Conservation (phyloP, 2,329 filamentous ascomycete genomes). For the Gnomoniopsis smithogilvyi region DNA sequence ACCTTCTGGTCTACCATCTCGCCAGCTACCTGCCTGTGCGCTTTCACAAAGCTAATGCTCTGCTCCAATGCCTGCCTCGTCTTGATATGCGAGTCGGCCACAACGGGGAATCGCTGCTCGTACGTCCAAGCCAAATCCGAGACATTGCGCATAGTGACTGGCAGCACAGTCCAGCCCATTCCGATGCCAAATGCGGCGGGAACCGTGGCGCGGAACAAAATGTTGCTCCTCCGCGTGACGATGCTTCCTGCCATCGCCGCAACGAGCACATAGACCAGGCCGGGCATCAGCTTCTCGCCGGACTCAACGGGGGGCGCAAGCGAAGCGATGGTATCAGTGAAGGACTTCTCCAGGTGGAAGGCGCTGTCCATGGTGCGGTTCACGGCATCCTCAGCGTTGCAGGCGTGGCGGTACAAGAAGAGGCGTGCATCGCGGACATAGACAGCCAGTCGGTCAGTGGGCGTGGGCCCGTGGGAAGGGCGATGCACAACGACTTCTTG, state of each 20-base stretch:
- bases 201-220: slow-evolving; percentile 73
- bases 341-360: slow-evolving; percentile 81
- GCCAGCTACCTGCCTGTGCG: slow-evolving; percentile 68
- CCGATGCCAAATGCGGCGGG: slow-evolving; percentile 78
- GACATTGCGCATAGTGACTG: slow-evolving; percentile 87
- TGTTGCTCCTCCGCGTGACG: slow-evolving; percentile 79
- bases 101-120: slow-evolving; percentile 80
- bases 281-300: slow-evolving; percentile 86
- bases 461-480: slow-evolving; percentile 58
- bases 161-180: slow-evolving; percentile 80
- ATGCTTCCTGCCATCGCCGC: slow-evolving; percentile 95
- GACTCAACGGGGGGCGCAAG: slow-evolving; percentile 82
- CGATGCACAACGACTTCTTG: slow-evolving; percentile 15
- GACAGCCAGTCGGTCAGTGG: slow-evolving; percentile 82
- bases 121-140: slow-evolving; percentile 86
- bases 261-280: slow-evolving; percentile 87
- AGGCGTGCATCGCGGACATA: slow-evolving; percentile 80
- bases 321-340: slow-evolving; percentile 84
- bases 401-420: slow-evolving; percentile 73
- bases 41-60: slow-evolving; percentile 69
- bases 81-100: slow-evolving; percentile 77
- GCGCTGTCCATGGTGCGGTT: slow-evolving; percentile 78
- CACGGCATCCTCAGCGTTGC: slow-evolving; percentile 73
- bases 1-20: slow-evolving; percentile 80
- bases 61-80: slow-evolving; percentile 66